Evolutionary conservation across 345 rosid genomes (phyloP), one percentile per base, ranked within the genome.

Genomic region (Brassica cretica): DNA sequence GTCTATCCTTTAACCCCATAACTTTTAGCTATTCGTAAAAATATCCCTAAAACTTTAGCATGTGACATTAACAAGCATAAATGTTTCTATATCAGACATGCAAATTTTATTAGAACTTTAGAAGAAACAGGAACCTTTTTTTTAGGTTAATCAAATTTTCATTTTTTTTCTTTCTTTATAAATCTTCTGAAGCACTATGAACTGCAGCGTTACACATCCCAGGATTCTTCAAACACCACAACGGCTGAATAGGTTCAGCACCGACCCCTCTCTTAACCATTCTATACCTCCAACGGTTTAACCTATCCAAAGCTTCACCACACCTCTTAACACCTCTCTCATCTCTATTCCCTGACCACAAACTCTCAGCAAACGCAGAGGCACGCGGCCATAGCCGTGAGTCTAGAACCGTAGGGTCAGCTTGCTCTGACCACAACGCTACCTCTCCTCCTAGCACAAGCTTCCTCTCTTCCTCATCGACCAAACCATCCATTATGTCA

Each of bases 341-440:
- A 25, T 90, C 93, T 56, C 82, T 77, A 73, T 92, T 90, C 39
- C 97, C 97, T 1, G 97, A 92, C 97, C 97, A 90, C 73, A 94
- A 56, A 4, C 89, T 74, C 86, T 94, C 98, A 0, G 97, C 97
- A 82, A 94, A 82, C 2, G 95, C 97, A 2, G 95, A 86, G 21
- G 92, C 72, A 68, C 97, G 87, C 0, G 98, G 98, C 98, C 98
- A 94, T 62, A 90, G 35, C 80, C 88, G 75, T 33, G 81, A 37
- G 46, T 94, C 97, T 72, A 94, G 55, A 72, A 89, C 91, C 0
- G 86, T 80, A 0, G 92, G 82, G 21, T 90, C 93, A 14, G 94
- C 90, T 81, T 94, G 97, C 80, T 92, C 98, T n/a, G 97, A 94
- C 97, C 95, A 94, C 64, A 92, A 78, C 12, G 92, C 97, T 56